Conservation (phyloP, 2,329 filamentous ascomycete genomes). For the Lachnellula arida region DNA sequence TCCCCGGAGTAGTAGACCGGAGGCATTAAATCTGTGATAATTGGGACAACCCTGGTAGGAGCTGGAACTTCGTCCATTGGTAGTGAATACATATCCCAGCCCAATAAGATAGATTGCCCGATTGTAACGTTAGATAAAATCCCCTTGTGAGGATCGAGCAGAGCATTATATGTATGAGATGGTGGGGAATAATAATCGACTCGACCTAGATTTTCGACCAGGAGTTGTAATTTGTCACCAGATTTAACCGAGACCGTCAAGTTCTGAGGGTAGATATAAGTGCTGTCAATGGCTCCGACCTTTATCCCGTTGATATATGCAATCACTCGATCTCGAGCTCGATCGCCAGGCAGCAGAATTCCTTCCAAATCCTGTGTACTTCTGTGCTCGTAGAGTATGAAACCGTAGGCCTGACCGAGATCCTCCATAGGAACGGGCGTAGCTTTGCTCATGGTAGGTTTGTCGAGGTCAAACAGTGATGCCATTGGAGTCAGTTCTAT, state of each 20-base stretch:
- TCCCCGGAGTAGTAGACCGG: constrained; percentile 30
- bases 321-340: constrained; percentile 42
- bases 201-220: constrained; percentile 48
- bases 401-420: constrained; percentile 41
- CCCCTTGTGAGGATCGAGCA: constrained; percentile 44
- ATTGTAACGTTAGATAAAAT: constrained; percentile 41
- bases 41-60: background rate
- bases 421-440: constrained; percentile 42
- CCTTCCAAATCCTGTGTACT: constrained; percentile 30
- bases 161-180: constrained; percentile 18
- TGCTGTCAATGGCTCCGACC: constrained; percentile 43
- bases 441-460: constrained; percentile 20
- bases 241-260: constrained; percentile 36
- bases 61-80: constrained; percentile 30
- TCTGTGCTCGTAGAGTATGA: constrained; percentile 40
- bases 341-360: constrained; percentile 38
- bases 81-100: constrained; percentile 40
- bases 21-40: background rate
- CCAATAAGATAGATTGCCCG: constrained; percentile 29
- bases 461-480: constrained; percentile 36
- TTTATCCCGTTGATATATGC: constrained; percentile 42
- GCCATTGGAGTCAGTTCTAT: constrained; percentile 36
- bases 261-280: constrained; percentile 36
- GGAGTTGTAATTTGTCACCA: constrained; percentile 39
- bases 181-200: constrained; percentile 36